phyloP scores from a whole-genome alignment of 208 protist species.

The Leishmania martiniquensis region DNA sequence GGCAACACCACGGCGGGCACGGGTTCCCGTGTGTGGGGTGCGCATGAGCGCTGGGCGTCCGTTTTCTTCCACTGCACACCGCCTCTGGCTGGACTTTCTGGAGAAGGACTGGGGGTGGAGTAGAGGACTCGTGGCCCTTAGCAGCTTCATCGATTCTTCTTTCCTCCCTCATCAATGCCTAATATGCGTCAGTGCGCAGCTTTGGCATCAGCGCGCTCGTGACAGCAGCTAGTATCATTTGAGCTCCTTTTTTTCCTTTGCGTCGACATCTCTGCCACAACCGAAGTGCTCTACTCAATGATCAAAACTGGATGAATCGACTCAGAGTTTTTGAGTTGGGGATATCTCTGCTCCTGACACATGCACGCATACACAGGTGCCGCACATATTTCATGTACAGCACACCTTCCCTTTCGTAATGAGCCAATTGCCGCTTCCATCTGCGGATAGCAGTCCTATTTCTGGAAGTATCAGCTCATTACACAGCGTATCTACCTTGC shows the following conservation, averaged over 20 bases:
- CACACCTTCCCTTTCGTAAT: not conserved
- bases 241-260: not conserved
- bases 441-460: not conserved
- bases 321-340: not conserved
- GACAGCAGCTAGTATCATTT: not conserved
- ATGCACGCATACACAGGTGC: not conserved
- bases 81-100: too few relatives aligned
- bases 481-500: not conserved
- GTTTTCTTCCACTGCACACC: too few relatives aligned
- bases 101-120: too few relatives aligned
- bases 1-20: too few relatives aligned
- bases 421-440: constrained; percentile 2
- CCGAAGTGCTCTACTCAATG: not conserved
- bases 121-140: too few relatives aligned
- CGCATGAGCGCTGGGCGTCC: too few relatives aligned
- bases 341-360: not conserved
- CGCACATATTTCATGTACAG: not conserved
- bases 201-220: not conserved
- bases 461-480: not conserved
- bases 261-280: not conserved
- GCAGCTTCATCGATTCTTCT: too few relatives aligned
- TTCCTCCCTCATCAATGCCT: not conserved
- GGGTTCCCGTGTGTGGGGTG: too few relatives aligned
- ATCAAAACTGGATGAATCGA: not conserved
- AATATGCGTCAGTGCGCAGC: too few relatives aligned